Evolutionary conservation across 176 grass and related monocot genomes (phyloP), one percentile per base, ranked within the genome.

Genomic region (Puccinellia tenuiflora): DNA sequence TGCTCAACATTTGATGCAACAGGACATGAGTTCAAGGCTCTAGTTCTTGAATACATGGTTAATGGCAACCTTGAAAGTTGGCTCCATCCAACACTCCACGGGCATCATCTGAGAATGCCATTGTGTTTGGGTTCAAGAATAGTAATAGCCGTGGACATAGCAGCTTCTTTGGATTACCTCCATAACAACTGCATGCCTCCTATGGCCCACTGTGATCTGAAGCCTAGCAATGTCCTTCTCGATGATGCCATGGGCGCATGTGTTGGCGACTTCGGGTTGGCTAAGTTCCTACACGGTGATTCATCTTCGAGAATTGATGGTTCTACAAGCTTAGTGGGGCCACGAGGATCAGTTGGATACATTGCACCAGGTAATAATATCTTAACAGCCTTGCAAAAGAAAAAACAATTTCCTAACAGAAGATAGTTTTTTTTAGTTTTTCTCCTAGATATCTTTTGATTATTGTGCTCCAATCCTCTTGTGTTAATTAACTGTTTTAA

Each of bases 201-300:
- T 13, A 37, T 91, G 16, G 85, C 39, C 24, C 89, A 91, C 21
- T 91, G 89, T 85, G 89, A 91, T 81, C 47, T 91, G 47, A 91
- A 91, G 60, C 85, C 85, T 10, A 80, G 85, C 42, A 91, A 91
- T 63, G 38, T 91, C 28, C 81, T 91, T 46, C 43, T 91, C 1
- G 89, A 91, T 43, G 45, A 73, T 42, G 48, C 5, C 22, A 86
- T 89, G 79, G 67, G 18, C 40, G 90, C 90, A n/a, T 68, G 53
- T 80, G 78, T 92, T 15, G 48, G 35, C 3, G 90, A 92, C 45
- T 92, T 89, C 1, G 86, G 90, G 7, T 29, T 92, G n/a, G 64
- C 83, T 7, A 89, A 80, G 47, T 86, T 89, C 38, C 40, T 83
- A 11, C 51, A 10, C 0, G 43, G 9, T 22, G 21, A 9, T 25